These are phyloP conservation scores for Curvularia spicifera DNA, from an alignment of 2,329 filamentous ascomycete genomes.

Conservation along the genomic window DNA sequence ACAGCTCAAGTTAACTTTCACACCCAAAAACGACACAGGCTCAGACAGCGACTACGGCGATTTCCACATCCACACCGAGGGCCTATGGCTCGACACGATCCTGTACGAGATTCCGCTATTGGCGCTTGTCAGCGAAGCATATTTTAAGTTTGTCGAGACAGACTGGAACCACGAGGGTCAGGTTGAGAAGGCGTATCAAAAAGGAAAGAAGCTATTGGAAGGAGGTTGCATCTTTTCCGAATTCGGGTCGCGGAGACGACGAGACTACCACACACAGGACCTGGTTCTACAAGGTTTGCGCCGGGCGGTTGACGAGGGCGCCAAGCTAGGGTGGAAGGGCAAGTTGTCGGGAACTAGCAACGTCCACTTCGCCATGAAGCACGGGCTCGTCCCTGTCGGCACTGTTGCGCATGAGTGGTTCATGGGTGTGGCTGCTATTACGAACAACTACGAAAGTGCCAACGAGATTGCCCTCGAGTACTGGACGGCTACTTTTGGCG, in stretches of 20 bases:
- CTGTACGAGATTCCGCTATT: slow-evolving; percentile 96
- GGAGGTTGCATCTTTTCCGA: slow-evolving; percentile 90
- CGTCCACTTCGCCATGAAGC: slow-evolving; percentile 95
- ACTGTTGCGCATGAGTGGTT: slow-evolving; percentile 99
- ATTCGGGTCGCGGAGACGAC: slow-evolving; percentile 85
- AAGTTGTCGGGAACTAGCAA: slow-evolving; percentile 91
- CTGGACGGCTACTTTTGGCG: slow-evolving; percentile 91
- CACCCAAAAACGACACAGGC: slow-evolving; percentile 61
- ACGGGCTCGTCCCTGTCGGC: slow-evolving; percentile 81
- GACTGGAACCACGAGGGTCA: slow-evolving; percentile 92
- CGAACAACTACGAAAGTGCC: slow-evolving; percentile 80
- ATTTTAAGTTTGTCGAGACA: slow-evolving; percentile 94
- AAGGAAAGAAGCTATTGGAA: slow-evolving; percentile 78
- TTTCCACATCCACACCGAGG: slow-evolving; percentile 76
- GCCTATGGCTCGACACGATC: slow-evolving; percentile 92
- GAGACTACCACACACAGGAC: slow-evolving; percentile 95
- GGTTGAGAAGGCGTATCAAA: slow-evolving; percentile 81
- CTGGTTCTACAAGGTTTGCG: slow-evolving; percentile 87
- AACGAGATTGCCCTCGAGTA: slow-evolving; percentile 84
- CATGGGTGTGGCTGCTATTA: slow-evolving; percentile 95
- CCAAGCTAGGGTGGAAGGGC: slow-evolving; percentile 69
- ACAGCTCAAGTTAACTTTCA: slow-evolving; percentile 77
- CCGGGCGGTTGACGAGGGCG: slow-evolving; percentile 74
- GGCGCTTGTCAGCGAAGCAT: slow-evolving; percentile 90
- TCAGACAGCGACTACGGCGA: slow-evolving; percentile 73